Evolutionary conservation across 164 flowering plant genomes (phyloP).

Genomic region (Tetrastigma voinierianum): DNA sequence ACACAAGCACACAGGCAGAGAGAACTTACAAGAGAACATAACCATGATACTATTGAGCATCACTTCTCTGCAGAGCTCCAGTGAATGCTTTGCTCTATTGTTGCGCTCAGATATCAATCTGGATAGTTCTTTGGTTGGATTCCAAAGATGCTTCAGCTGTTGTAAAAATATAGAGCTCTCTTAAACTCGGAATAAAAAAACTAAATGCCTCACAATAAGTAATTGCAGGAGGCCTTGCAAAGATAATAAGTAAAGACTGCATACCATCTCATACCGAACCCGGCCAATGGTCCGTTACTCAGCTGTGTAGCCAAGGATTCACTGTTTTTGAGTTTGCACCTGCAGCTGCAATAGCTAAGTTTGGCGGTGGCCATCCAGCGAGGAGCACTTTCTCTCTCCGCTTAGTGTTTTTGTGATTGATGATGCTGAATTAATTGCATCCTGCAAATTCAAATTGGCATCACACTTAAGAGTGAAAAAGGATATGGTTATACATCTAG

Average conservation of each 20-base stretch:
- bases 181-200: background rate
- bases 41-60: constrained; percentile 42
- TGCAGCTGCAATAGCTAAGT: constrained; percentile 65
- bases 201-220: background rate
- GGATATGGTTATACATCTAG: background rate
- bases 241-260: background rate
- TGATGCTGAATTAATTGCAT: constrained; percentile 76
- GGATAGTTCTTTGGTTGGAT: constrained; percentile 78
- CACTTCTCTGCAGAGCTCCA: constrained; percentile 34
- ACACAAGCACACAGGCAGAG: background rate
- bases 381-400: too few species aligned
- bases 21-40: constrained; percentile 59
- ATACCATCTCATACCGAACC: constrained; percentile 68
- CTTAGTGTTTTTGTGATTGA: constrained; percentile 67
- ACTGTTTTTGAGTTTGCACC: constrained; percentile 56
- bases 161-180: background rate
- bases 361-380: constrained; percentile 77
- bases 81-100: constrained; percentile 43
- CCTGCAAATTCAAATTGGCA: constrained; percentile 40
- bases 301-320: constrained; percentile 50
- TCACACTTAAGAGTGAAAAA: background rate
- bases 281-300: constrained; percentile 69
- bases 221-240: background rate
- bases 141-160: constrained; percentile 64
- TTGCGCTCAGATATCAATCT: constrained; percentile 53